Evolutionary conservation across 352 stramenopile genomes (phyloP).

Genomic region (Globisporangium barbulae): DNA sequence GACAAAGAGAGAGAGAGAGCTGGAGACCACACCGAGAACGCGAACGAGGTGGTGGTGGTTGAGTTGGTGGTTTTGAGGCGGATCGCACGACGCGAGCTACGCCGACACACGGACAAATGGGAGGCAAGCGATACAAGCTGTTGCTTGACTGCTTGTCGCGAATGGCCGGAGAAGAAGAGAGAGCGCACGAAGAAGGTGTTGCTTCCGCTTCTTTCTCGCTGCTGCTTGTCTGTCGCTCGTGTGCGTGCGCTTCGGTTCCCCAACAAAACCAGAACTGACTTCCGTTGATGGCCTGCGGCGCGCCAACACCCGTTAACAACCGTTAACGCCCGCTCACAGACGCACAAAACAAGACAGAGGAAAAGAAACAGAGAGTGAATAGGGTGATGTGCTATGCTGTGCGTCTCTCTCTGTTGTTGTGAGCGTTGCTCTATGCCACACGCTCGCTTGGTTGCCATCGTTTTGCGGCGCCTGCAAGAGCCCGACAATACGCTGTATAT

Average conservation of each 20-base stretch:
- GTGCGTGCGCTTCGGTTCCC: slow-evolving; percentile 15
- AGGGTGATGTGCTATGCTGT: not conserved
- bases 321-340: not conserved
- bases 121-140: slow-evolving; percentile 1
- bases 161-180: slow-evolving; percentile 8
- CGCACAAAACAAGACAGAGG: not conserved
- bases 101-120: not conserved
- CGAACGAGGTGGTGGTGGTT: slow-evolving; percentile 1
- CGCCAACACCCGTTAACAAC: not conserved
- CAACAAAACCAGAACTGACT: slow-evolving; percentile 73
- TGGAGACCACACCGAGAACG: slow-evolving; percentile 1
- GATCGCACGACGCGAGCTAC: not conserved
- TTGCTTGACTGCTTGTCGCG: slow-evolving; percentile 6
- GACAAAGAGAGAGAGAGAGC: slow-evolving; percentile 5
- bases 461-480: no score
- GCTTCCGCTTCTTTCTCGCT: slow-evolving; percentile 1
- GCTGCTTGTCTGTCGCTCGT: slow-evolving; percentile 5
- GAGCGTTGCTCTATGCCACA: slow-evolving; percentile 5
- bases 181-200: not conserved
- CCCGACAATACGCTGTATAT: no score
- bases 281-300: slow-evolving; percentile 9
- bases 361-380: not conserved
- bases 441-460: no score
- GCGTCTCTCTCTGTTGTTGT: not conserved
- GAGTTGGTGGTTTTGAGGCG: slow-evolving; percentile 15